phyloP scores from a whole-genome alignment of 352 stramenopile genomes.

The Thraustochytrium sp. region DNA sequence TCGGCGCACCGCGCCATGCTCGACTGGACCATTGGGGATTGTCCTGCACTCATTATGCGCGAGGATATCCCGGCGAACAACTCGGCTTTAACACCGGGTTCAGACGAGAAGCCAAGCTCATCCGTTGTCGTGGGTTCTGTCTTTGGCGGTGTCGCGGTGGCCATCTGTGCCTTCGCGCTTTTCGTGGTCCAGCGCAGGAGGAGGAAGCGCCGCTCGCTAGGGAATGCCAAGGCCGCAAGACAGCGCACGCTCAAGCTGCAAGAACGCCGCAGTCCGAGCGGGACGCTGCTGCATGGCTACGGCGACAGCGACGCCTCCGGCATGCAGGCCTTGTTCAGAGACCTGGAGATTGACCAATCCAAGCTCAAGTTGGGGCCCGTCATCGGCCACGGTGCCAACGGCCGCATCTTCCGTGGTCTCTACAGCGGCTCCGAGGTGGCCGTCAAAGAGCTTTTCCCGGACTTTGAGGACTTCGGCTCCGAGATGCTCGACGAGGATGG shows the following conservation, averaged over 20 bases:
- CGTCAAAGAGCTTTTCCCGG: constrained; percentile 36
- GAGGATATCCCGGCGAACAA: neutral
- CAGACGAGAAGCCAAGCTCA: neutral
- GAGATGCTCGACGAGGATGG: neutral
- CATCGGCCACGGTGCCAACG: constrained; percentile 37
- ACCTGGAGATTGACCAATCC: constrained; percentile 19
- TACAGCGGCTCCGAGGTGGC: constrained; percentile 42
- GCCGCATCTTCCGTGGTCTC: constrained; percentile 5
- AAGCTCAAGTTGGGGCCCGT: neutral
- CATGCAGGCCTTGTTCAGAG: neutral
- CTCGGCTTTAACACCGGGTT: neutral
- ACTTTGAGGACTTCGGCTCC: neutral
- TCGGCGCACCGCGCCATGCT: neutral
- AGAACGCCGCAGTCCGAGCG: neutral
- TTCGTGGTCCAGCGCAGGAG: too few species aligned
- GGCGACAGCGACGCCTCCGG: neutral
- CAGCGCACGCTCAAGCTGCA: too few species aligned
- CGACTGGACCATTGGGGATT: neutral
- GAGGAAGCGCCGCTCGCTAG: too few species aligned
- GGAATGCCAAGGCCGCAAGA: too few species aligned
- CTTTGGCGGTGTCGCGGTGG: too few species aligned
- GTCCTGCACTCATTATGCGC: neutral
- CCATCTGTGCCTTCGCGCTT: too few species aligned
- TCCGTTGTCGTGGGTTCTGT: too few species aligned
- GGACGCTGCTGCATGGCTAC: neutral